Evolutionary conservation across 1,284 basidiomycete genomes (phyloP).

Genomic region (Leccinum pachyderme): DNA sequence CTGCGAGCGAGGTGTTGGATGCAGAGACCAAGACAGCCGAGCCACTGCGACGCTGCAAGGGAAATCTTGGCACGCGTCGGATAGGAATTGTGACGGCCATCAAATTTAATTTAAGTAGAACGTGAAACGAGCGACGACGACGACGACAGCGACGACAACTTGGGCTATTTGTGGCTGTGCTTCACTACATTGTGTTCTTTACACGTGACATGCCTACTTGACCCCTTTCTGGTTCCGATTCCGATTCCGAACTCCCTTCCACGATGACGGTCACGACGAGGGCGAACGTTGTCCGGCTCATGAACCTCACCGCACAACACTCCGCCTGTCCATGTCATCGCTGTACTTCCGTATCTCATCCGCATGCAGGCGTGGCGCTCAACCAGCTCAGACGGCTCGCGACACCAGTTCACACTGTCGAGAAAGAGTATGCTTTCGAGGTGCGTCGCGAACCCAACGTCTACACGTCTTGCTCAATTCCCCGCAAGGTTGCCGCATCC

Average conservation of each 20-base stretch:
- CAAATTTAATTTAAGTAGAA: slow-evolving; percentile 5
- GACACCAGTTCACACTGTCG: slow-evolving; percentile 74
- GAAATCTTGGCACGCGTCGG: slow-evolving; percentile 37
- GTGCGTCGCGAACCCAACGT: slow-evolving; percentile 36
- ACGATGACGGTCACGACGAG: slow-evolving; percentile 52
- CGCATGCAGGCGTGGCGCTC: slow-evolving; percentile 45
- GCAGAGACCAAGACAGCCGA: slow-evolving; percentile 24
- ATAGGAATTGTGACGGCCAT: slow-evolving; percentile 41
- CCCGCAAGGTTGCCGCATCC: slow-evolving; percentile 78
- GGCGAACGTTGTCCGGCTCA: slow-evolving; percentile 63
- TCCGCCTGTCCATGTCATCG: slow-evolving; percentile 77
- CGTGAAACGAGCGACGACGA: background rate
- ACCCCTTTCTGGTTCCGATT: background rate
- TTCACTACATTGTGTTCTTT: background rate
- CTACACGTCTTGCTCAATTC: background rate
- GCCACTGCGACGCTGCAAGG: slow-evolving; percentile 32
- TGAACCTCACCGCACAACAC: slow-evolving; percentile 65
- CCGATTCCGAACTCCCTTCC: background rate
- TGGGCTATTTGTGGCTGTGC: slow-evolving; percentile 4
- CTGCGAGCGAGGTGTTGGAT: slow-evolving; percentile 5
- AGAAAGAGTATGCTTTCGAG: slow-evolving; percentile 97
- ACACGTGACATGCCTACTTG: background rate
- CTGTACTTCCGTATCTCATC: slow-evolving; percentile 40
- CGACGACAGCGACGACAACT: background rate
- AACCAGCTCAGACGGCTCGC: slow-evolving; percentile 73